Evolutionary conservation across 768 basidiomycete species (phyloP).

Genomic region (Suillus subalutaceus): DNA sequence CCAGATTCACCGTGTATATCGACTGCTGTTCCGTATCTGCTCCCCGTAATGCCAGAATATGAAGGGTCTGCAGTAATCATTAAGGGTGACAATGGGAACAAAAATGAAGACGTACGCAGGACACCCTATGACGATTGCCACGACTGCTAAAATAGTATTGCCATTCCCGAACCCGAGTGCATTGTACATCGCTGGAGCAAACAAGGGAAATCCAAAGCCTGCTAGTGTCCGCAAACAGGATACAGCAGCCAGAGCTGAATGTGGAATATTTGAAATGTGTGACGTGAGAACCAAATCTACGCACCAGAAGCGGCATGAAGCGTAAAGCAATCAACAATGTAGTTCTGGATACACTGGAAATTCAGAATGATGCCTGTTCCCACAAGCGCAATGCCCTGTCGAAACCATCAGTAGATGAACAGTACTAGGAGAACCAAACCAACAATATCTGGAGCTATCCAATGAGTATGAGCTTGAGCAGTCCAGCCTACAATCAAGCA

Average conservation of each 20-base stretch:
- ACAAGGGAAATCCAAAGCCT: constrained; percentile 79
- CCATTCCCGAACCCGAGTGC: constrained; percentile 72
- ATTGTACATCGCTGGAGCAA: constrained; percentile 70
- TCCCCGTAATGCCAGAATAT: constrained; percentile 50
- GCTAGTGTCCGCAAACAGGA: constrained; percentile 63
- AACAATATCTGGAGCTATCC: constrained; percentile 75
- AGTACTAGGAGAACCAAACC: constrained; percentile 19
- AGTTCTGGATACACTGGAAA: constrained; percentile 68
- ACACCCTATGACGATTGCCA: constrained; percentile 61
- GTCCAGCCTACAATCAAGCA: constrained; percentile 75
- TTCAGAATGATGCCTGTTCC: constrained; percentile 61
- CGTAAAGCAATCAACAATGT: constrained; percentile 69
- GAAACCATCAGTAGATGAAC: neutral
- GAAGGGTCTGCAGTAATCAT: constrained; percentile 36
- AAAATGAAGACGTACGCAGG: constrained; percentile 40
- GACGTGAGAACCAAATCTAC: neutral
- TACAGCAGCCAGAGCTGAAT: constrained; percentile 64
- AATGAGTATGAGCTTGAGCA: constrained; percentile 56
- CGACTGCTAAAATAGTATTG: constrained; percentile 61
- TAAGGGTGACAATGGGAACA: neutral
- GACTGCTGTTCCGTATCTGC: constrained; percentile 54
- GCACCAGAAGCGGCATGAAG: constrained; percentile 60
- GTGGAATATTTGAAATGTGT: constrained; percentile 5
- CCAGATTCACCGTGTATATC: constrained; percentile 31
- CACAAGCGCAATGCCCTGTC: constrained; percentile 58